phyloP scores from a whole-genome alignment of 148 eudicot genomes.

The Camellia japonica region DNA sequence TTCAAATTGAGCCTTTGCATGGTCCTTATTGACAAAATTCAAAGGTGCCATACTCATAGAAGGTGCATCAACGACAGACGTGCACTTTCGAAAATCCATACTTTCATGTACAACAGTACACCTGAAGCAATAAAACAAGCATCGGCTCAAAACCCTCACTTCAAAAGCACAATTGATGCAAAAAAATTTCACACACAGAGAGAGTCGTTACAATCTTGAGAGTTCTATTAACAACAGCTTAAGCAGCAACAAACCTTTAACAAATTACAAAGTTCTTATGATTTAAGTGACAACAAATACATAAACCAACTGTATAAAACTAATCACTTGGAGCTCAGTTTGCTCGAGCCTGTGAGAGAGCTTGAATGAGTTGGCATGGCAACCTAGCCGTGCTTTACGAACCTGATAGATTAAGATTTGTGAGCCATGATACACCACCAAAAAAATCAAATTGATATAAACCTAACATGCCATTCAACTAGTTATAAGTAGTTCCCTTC shows the following conservation, averaged over 20 bases:
- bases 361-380: neutral
- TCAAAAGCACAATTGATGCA: neutral
- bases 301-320: neutral
- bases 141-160: slow-evolving; percentile 7
- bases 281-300: neutral
- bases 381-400: neutral
- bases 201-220: too few relatives aligned
- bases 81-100: slow-evolving; percentile 39
- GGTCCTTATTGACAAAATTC: slow-evolving; percentile 35
- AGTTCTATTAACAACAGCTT: neutral
- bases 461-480: neutral
- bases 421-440: neutral
- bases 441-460: neutral
- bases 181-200: neutral
- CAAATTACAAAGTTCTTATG: neutral
- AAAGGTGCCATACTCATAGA: slow-evolving; percentile 22
- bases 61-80: slow-evolving; percentile 26
- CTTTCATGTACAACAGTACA: neutral
- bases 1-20: slow-evolving; percentile 38
- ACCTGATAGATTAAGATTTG: neutral
- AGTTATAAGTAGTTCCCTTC: neutral
- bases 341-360: neutral
- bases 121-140: slow-evolving; percentile 25
- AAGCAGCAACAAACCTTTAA: neutral
- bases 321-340: neutral